Evolutionary conservation across 176 grass and related monocot genomes (phyloP).

Genomic region (Carex myosuroides): DNA sequence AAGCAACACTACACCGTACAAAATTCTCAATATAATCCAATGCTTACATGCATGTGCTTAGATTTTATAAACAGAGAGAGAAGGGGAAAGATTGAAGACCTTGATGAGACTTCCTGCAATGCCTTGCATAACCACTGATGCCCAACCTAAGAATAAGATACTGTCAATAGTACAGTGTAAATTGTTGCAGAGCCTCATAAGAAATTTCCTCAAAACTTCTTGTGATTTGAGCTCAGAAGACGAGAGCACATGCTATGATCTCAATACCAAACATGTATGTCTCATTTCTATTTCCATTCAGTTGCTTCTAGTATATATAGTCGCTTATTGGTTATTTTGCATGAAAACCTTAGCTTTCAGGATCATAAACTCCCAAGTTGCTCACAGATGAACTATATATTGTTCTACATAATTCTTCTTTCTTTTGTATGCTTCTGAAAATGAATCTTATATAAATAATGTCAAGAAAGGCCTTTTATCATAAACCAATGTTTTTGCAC

Average conservation of each 20-base stretch:
- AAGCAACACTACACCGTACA: background rate
- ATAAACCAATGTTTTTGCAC: background rate
- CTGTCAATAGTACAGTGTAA: slow-evolving; percentile 34
- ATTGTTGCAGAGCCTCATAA: slow-evolving; percentile 49
- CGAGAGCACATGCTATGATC: slow-evolving; percentile 26
- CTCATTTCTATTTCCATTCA: background rate
- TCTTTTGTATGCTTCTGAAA: background rate
- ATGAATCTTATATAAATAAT: background rate
- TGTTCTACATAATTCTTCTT: background rate
- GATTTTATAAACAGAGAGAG: background rate
- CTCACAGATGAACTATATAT: too few species aligned
- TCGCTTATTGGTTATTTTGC: background rate
- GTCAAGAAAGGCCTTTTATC: background rate
- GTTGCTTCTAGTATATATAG: background rate
- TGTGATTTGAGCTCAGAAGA: slow-evolving; percentile 64
- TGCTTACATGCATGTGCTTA: slow-evolving; percentile 13
- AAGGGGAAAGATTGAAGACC: background rate
- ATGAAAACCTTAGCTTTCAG: background rate
- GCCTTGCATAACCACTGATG: slow-evolving; percentile 38
- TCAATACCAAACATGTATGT: slow-evolving; percentile 51
- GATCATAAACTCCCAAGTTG: background rate
- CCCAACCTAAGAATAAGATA: slow-evolving; percentile 24
- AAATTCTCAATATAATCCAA: background rate
- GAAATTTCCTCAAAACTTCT: slow-evolving; percentile 53
- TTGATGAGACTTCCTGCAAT: slow-evolving; percentile 16